A percentile compares a stretch with the other conserved stretches of the same genome.
These are phyloP conservation scores for Flaveria trinervia DNA, from an alignment of 129 eudicot species.

Conservation along the genomic window DNA sequence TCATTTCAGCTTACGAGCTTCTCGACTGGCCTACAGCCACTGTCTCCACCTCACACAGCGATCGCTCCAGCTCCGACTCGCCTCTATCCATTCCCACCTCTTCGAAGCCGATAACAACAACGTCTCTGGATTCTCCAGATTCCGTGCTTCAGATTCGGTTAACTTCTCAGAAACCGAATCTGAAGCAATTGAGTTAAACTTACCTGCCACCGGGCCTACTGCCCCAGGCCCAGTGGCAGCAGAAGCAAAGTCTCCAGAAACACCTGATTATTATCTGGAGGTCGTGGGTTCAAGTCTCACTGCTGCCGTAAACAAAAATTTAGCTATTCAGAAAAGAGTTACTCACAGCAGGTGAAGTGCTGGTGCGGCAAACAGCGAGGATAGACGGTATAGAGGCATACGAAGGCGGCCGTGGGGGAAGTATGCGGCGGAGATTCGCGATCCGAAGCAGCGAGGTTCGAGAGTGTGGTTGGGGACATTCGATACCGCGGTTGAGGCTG, in stretches of 20 bases:
- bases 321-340: not conserved
- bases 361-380: not conserved
- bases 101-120: not conserved
- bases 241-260: too few relatives aligned
- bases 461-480: slow-evolving; percentile 80
- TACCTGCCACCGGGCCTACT: too few relatives aligned
- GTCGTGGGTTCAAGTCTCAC: too few relatives aligned
- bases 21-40: slow-evolving; percentile 3
- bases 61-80: slow-evolving; percentile 32
- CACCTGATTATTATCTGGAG: too few relatives aligned
- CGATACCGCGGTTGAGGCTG: slow-evolving; percentile 70
- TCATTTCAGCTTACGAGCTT: slow-evolving; percentile 3
- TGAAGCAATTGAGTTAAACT: slow-evolving; percentile 10
- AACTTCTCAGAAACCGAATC: not conserved
- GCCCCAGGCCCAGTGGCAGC: too few relatives aligned
- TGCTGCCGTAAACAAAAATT: too few relatives aligned
- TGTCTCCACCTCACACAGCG: slow-evolving; percentile 29
- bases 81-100: slow-evolving; percentile 21
- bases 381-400: slow-evolving; percentile 62
- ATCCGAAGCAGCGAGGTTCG: slow-evolving; percentile 60
- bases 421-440: slow-evolving; percentile 81
- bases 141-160: not conserved
- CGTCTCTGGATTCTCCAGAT: too few relatives aligned
- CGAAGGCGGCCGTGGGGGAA: slow-evolving; percentile 83
- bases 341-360: not conserved